phyloP scores from a whole-genome alignment of 73 alveolate genomes.

The Blepharisma japonicum region DNA sequence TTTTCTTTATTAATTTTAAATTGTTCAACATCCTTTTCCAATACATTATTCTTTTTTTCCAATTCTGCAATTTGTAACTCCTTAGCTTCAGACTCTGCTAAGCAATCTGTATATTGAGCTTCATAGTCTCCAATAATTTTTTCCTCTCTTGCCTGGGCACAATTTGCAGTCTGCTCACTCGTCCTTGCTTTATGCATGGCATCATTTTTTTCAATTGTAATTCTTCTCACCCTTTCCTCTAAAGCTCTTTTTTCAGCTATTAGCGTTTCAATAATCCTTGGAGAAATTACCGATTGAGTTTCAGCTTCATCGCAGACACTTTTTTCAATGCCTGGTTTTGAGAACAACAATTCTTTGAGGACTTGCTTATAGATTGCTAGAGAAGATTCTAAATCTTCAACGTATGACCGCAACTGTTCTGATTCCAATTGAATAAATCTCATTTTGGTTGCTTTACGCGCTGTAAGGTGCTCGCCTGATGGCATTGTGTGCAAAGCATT shows the following conservation, averaged over 20 bases:
- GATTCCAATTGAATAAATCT: slow-evolving; percentile 18
- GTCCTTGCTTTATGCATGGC: neutral
- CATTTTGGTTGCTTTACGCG: slow-evolving; percentile 19
- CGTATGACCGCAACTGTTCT: neutral
- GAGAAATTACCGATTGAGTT: slow-evolving; percentile 1
- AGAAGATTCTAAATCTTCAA: slow-evolving; percentile 23
- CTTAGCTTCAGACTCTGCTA: neutral
- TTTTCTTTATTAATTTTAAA: slow-evolving; percentile 6
- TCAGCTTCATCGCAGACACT: slow-evolving; percentile 7
- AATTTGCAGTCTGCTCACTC: neutral
- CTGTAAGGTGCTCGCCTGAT: slow-evolving; percentile 31
- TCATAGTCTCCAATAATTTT: neutral
- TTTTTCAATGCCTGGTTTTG: neutral
- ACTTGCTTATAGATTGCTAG: neutral
- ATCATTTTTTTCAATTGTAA: neutral
- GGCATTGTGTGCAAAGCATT: slow-evolving; percentile 22
- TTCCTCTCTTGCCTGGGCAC: slow-evolving; percentile 13
- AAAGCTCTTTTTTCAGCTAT: slow-evolving; percentile 12
- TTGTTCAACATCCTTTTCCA: slow-evolving; percentile 10
- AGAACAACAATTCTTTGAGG: neutral
- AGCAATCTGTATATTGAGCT: neutral
- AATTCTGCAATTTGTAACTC: neutral
- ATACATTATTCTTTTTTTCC: neutral
- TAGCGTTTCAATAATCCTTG: slow-evolving; percentile 8
- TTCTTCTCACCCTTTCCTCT: slow-evolving; percentile 11